phyloP scores from a whole-genome alignment of 768 basidiomycete genomes.

The Lenzites betulinus region DNA sequence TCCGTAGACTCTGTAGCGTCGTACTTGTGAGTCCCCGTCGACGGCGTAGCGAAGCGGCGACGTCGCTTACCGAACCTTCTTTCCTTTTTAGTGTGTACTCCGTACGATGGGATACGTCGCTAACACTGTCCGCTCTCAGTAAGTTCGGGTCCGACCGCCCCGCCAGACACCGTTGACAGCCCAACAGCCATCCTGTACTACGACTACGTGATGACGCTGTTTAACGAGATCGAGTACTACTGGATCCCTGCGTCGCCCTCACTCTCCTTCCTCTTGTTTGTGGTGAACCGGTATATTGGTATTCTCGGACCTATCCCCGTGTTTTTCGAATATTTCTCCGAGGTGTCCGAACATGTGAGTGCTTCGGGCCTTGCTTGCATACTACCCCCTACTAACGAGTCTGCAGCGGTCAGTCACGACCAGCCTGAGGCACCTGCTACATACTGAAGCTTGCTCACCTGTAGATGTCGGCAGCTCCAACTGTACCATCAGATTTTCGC shows the following conservation, averaged over 20 bases:
- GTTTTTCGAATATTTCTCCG: conserved; percentile 13
- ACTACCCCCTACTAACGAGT: not conserved
- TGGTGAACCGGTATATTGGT: conserved; percentile 26
- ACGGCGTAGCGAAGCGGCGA: not conserved
- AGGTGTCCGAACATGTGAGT: conserved; percentile 10
- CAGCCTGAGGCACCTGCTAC: not conserved
- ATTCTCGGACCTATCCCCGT: conserved; percentile 28
- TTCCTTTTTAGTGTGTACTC: not conserved
- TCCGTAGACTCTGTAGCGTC: not conserved
- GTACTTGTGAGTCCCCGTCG: not conserved
- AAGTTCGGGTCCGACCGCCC: not conserved
- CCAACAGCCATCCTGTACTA: conserved; percentile 37
- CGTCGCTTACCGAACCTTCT: not conserved
- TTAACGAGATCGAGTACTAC: conserved; percentile 44
- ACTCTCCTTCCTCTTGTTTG: conserved; percentile 22
- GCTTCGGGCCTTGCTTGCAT: not conserved
- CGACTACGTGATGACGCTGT: conserved; percentile 49
- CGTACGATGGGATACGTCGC: conserved; percentile 9
- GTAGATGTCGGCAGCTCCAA: conserved; percentile 13
- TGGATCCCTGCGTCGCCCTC: conserved; percentile 36
- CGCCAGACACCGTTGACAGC: too few relatives aligned
- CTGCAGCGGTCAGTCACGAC: not conserved
- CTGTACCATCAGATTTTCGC: conserved; percentile 11
- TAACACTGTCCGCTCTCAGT: conserved; percentile 10
- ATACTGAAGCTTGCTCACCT: not conserved